Conservation (phyloP, 768 basidiomycete species). For the Termitomyces sp. region DNA sequence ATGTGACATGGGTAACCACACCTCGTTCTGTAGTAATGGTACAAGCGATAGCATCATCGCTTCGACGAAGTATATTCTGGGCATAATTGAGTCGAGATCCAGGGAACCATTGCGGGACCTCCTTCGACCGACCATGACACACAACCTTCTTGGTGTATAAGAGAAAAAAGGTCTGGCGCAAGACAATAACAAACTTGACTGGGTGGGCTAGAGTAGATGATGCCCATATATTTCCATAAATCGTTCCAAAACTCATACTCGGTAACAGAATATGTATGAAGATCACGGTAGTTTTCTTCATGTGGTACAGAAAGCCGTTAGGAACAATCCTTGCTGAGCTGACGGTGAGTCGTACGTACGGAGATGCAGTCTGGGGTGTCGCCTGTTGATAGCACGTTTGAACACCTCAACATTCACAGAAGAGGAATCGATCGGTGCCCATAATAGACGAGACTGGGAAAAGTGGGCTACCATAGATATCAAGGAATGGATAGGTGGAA, state of each 20-base stretch:
- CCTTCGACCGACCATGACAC: slow-evolving; percentile 36
- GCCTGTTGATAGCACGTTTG: slow-evolving; percentile 53
- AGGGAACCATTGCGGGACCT: slow-evolving; percentile 63
- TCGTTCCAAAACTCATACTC: slow-evolving; percentile 63
- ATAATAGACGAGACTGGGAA: slow-evolving; percentile 35
- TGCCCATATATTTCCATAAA: slow-evolving; percentile 54
- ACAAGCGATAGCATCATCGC: slow-evolving; percentile 52
- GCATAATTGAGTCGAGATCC: slow-evolving; percentile 61
- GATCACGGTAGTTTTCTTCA: slow-evolving; percentile 54
- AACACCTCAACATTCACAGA: slow-evolving; percentile 42
- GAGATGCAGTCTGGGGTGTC: slow-evolving; percentile 44
- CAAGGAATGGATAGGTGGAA: not conserved
- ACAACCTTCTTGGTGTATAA: slow-evolving; percentile 26
- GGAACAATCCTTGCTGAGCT: not conserved
- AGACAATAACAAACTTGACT: not conserved
- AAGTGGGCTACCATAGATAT: slow-evolving; percentile 9
- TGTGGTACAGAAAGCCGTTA: not conserved
- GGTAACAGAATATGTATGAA: slow-evolving; percentile 61
- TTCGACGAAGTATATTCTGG: slow-evolving; percentile 55
- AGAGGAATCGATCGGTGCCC: slow-evolving; percentile 39
- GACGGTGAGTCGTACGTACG: slow-evolving; percentile 10
- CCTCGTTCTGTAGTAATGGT: slow-evolving; percentile 53
- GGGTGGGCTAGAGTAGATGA: slow-evolving; percentile 51
- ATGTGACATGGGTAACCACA: slow-evolving; percentile 38
- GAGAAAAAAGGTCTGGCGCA: not conserved